Evolutionary conservation across 768 basidiomycete genomes (phyloP), one percentile per base, ranked within the genome.

Genomic region (Mycena vitilis): DNA sequence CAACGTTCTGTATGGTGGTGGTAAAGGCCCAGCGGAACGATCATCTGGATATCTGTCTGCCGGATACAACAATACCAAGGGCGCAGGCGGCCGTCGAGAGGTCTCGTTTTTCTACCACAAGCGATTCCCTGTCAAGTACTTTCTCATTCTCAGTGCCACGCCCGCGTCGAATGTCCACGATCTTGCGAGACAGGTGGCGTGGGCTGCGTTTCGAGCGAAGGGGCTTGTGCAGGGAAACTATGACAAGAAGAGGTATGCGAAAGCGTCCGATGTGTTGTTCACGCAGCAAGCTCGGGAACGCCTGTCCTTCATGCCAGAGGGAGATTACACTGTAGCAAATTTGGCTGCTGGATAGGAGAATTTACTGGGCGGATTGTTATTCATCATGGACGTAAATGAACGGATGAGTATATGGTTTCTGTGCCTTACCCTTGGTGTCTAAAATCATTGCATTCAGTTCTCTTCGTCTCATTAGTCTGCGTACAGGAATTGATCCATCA

Each of bases 181-280:
- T 20, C 56, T 77, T 20, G 71, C 65, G 22, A 55, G 65, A 23
- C 65, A 75, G 16, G 75, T 78, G 5, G 67, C 77, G 11, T 78
- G 77, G 76, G 75, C 75, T 0, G 79, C 79, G 10, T 66, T 80
- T 18, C 73, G 76, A 25, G 79, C 79, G 11, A 48, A 59, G 5
- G 76, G 75, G 9, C 73, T 74, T 42, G 78, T 61, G 0, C 30
- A 71, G 79, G 78, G 70, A 40, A 55, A 23, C 30, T 63, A 79
- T 16, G 44, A 86, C 77, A 1, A 78, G 81, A 0, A 83, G 84
- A 40, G 83, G 84, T 16, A 90, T 79, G 71, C 87, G 87, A 34
- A 87, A 81, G 75, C 89, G 88, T 82, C 83, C 88, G 30, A 86
- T 84, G 34, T 77, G 75, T 73, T 90, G 87, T 66, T 88, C 86